Conservation (phyloP, 179 eudicot species). For the Patellifolia procumbens region DNA sequence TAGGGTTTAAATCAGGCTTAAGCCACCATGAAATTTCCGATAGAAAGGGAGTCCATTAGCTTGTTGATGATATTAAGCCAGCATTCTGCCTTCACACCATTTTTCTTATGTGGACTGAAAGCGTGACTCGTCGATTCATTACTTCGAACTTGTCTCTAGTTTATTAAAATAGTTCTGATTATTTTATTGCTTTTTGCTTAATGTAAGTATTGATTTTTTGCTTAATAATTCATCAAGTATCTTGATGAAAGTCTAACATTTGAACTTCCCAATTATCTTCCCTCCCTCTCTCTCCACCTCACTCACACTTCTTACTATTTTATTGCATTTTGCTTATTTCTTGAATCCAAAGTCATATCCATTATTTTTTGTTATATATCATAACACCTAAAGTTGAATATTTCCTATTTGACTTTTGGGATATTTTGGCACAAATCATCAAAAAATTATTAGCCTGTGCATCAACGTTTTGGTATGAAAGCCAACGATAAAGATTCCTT, state of each 20-base stretch:
- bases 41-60: neutral
- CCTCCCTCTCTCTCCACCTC: no score
- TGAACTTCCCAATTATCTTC: no score
- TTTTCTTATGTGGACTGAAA: neutral
- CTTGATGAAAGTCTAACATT: no score
- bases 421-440: neutral
- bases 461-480: neutral
- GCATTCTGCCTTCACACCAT: neutral
- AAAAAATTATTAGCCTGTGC: neutral
- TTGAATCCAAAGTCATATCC: neutral
- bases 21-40: neutral
- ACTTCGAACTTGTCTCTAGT: neutral
- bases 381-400: neutral
- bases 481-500: neutral
- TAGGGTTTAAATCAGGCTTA: neutral
- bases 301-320: no score
- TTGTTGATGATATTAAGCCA: neutral
- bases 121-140: neutral
- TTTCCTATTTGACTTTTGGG: neutral
- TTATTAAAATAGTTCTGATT: neutral
- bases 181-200: neutral
- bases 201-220: no score
- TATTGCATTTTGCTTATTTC: neutral
- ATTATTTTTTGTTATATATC: neutral
- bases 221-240: no score